Percentiles rank a stretch among this genome's conserved stretches.
Evolutionary conservation across 2,329 filamentous ascomycete species (phyloP).

Genomic region (Colletotrichum sp.): DNA sequence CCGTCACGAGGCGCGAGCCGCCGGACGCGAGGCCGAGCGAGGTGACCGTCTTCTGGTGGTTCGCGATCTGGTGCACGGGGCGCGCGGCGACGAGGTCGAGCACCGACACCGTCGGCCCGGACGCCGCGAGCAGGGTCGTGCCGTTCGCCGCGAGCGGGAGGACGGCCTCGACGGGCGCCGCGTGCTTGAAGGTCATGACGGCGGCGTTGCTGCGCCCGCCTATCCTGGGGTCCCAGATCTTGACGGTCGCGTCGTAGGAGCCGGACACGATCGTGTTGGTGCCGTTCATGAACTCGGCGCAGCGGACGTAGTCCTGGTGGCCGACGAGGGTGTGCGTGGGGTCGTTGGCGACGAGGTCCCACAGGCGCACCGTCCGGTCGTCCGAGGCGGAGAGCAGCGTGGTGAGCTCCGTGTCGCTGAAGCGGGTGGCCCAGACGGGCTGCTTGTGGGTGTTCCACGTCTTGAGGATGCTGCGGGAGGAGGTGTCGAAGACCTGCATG

Average conservation of each 20-base stretch:
- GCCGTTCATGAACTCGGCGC: conserved; percentile 80
- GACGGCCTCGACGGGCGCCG: conserved; percentile 87
- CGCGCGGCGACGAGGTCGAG: conserved; percentile 92
- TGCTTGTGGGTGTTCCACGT: conserved; percentile 96
- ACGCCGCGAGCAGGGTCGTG: conserved; percentile 83
- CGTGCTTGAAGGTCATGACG: conserved; percentile 94
- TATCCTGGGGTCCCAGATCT: conserved; percentile 88
- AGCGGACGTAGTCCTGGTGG: conserved; percentile 91
- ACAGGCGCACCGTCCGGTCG: conserved; percentile 89
- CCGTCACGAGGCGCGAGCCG: conserved; percentile 81
- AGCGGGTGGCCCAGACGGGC: conserved; percentile 90
- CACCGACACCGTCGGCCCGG: conserved; percentile 87
- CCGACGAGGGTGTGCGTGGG: conserved; percentile 82
- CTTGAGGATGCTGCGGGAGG: conserved; percentile 86
- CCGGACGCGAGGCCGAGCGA: conserved; percentile 82
- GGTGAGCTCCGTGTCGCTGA: conserved; percentile 88
- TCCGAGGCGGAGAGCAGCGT: conserved; percentile 89
- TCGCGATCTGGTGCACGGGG: conserved; percentile 84
- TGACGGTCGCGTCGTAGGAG: conserved; percentile 93
- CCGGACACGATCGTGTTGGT: conserved; percentile 81
- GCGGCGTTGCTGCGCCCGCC: conserved; percentile 49
- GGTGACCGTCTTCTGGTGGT: conserved; percentile 98
- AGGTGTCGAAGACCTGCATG: conserved; percentile 94
- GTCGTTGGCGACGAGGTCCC: conserved; percentile 86
- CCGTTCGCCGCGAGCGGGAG: conserved; percentile 80